These are phyloP conservation scores for Coemansia reversa DNA, from an alignment of 192 early-diverging fungal species.

Conservation along the genomic window DNA sequence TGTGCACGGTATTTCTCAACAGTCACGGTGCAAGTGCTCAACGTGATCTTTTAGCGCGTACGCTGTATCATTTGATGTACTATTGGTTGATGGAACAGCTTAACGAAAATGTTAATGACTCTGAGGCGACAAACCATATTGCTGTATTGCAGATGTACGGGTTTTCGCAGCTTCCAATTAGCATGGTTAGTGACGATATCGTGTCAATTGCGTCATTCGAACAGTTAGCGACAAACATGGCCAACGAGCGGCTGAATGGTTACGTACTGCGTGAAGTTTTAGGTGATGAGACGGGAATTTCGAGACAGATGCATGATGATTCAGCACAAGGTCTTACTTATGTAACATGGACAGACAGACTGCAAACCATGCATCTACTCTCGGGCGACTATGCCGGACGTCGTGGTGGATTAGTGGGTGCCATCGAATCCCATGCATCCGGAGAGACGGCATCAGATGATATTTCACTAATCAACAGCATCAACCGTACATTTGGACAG, in stretches of 20 bases:
- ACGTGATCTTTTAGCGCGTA: slow-evolving; percentile 76
- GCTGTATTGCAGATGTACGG: slow-evolving; percentile 86
- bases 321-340: slow-evolving; percentile 13
- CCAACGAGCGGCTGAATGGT: slow-evolving; percentile 65
- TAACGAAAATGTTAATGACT: slow-evolving; percentile 73
- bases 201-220: slow-evolving; percentile 54
- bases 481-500: slow-evolving; percentile 27
- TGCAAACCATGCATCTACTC: slow-evolving; percentile 34
- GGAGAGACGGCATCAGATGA: slow-evolving; percentile 59
- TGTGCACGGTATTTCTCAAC: slow-evolving; percentile 90
- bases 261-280: slow-evolving; percentile 34
- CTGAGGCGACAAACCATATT: slow-evolving; percentile 74
- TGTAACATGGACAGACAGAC: slow-evolving; percentile 22
- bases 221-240: slow-evolving; percentile 68
- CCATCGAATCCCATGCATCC: slow-evolving; percentile 31
- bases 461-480: slow-evolving; percentile 57
- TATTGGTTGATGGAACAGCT: slow-evolving; percentile 90
- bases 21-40: slow-evolving; percentile 71
- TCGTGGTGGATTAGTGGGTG: slow-evolving; percentile 27
- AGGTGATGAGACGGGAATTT: slow-evolving; percentile 36
- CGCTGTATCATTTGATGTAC: slow-evolving; percentile 87
- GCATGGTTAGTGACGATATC: slow-evolving; percentile 6
- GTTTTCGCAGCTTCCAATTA: slow-evolving; percentile 40
- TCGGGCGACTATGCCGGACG: slow-evolving; percentile 31
- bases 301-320: slow-evolving; percentile 38